These are phyloP conservation scores for Arabis alpina DNA, from an alignment of 345 rosid species.

Conservation along the genomic window DNA sequence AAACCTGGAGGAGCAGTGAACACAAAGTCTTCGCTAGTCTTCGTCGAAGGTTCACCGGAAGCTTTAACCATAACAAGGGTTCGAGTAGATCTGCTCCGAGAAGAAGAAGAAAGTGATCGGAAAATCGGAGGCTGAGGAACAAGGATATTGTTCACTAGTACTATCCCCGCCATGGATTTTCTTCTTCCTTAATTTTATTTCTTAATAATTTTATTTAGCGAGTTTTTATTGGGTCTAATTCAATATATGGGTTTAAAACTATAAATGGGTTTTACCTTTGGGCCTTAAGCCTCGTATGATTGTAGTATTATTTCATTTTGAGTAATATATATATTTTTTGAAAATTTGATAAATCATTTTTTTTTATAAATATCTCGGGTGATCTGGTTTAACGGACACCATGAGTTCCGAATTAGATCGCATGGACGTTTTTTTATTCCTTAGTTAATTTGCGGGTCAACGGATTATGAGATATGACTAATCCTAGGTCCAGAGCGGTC, in stretches of 20 bases:
- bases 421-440: no score
- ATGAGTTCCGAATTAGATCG: no score
- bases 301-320: not conserved
- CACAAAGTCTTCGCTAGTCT: conserved; percentile 38
- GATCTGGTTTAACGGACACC: no score
- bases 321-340: no score
- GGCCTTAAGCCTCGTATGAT: not conserved
- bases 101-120: conserved; percentile 42
- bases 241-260: not conserved
- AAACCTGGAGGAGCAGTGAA: conserved; percentile 44
- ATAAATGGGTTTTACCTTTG: not conserved
- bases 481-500: no score
- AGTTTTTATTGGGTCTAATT: no score
- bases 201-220: not conserved
- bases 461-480: no score
- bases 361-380: no score
- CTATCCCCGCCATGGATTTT: conserved; percentile 62
- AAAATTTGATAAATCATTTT: no score
- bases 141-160: conserved; percentile 52
- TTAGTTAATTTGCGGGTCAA: no score
- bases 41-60: conserved; percentile 50
- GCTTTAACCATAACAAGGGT: conserved; percentile 50
- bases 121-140: conserved; percentile 50
- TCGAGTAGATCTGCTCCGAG: conserved; percentile 38
- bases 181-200: not conserved